A percentile compares a stretch with the other conserved stretches of the same genome.
These are phyloP conservation scores for Vairimorpha necatrix DNA, from an alignment of 371 early-diverging fungal genomes.

Conservation along the genomic window DNA sequence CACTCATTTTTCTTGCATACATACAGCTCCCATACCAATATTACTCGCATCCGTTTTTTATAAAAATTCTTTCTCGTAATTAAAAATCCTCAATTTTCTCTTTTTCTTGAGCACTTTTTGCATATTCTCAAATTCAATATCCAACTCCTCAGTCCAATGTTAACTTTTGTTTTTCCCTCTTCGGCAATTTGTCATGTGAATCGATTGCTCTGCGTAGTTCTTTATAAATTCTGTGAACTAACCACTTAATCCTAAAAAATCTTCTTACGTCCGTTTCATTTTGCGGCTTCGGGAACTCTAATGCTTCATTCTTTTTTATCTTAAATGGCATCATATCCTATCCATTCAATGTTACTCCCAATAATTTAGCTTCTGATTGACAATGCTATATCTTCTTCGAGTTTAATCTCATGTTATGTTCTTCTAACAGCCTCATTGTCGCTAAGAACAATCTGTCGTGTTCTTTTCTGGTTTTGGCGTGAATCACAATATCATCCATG, in stretches of 20 bases:
- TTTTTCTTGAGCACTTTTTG: not conserved
- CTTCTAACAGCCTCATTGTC: not conserved
- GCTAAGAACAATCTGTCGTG: slow-evolving; percentile 22
- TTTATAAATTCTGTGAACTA: not conserved
- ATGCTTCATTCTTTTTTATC: not conserved
- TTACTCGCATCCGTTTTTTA: not conserved
- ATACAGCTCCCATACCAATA: not conserved
- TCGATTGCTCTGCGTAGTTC: not conserved
- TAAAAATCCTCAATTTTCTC: not conserved
- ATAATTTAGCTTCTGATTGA: no score
- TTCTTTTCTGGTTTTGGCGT: slow-evolving; percentile 9
- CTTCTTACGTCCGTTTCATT: not conserved
- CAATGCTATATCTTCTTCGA: slow-evolving; percentile 8
- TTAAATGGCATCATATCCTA: slow-evolving; percentile 31
- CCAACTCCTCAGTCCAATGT: no score
- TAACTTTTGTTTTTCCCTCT: not conserved
- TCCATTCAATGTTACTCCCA: no score
- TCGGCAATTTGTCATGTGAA: not conserved
- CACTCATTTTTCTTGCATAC: not conserved
- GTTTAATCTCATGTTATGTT: slow-evolving; percentile 23
- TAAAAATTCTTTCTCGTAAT: not conserved
- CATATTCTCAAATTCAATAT: not conserved
- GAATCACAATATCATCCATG: slow-evolving; percentile 42
- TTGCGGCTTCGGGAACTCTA: not conserved
- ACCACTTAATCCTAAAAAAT: slow-evolving; percentile 6